These are phyloP conservation scores for Panaeolus papilionaceus DNA, from an alignment of 768 basidiomycete genomes.

Conservation along the genomic window DNA sequence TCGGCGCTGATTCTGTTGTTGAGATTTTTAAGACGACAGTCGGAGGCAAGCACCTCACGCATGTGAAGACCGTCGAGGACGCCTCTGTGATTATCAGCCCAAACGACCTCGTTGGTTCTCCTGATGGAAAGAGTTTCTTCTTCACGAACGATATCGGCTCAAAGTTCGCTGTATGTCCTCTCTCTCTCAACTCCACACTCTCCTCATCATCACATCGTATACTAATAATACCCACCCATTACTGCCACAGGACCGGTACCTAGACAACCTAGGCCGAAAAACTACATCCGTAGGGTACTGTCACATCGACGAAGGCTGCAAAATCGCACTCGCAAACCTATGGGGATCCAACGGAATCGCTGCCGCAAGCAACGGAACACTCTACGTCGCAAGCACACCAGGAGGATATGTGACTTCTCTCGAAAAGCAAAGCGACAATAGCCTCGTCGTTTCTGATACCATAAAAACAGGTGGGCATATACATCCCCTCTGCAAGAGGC, in stretches of 20 bases:
- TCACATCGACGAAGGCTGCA: constrained; percentile 64
- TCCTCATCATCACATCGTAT: background rate
- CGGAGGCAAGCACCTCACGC: constrained; percentile 49
- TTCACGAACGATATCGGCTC: constrained; percentile 71
- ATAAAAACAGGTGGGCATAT: constrained; percentile 55
- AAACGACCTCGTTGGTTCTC: constrained; percentile 72
- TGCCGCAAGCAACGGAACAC: constrained; percentile 59
- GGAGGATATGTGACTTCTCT: constrained; percentile 56
- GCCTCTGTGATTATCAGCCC: constrained; percentile 58
- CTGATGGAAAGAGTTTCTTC: constrained; percentile 68
- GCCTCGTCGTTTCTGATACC: constrained; percentile 57
- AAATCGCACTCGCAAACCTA: constrained; percentile 57
- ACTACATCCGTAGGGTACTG: constrained; percentile 69
- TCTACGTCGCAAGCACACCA: constrained; percentile 62
- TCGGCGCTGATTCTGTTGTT: constrained; percentile 75
- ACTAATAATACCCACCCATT: too few relatives aligned
- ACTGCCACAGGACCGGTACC: background rate
- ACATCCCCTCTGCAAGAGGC: too few relatives aligned
- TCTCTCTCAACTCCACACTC: constrained; percentile 5
- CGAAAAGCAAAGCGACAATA: constrained; percentile 64
- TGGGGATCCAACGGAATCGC: constrained; percentile 68
- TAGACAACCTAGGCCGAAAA: constrained; percentile 34
- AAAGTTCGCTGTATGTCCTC: constrained; percentile 60
- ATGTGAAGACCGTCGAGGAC: constrained; percentile 65
- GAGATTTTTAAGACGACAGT: constrained; percentile 69